Evolutionary conservation across 2,329 filamentous ascomycete genomes (phyloP), one percentile per base, ranked within the genome.

Genomic region (Penicillium sumatraense): DNA sequence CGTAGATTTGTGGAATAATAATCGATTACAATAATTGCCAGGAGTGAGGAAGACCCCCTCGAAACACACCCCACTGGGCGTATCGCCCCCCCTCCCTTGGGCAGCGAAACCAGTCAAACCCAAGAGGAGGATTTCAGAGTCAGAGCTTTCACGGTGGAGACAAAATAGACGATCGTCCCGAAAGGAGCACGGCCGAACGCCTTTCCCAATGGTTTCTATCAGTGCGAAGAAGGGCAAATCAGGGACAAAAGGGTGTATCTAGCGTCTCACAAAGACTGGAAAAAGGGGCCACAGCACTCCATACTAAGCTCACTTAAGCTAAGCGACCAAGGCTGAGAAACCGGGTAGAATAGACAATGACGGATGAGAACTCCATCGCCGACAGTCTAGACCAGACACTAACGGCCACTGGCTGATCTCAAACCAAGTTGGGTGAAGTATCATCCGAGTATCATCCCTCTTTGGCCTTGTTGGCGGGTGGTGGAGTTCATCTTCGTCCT

Each of bases 121-220:
- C n/a, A n/a, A n/a, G n/a, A n/a, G n/a, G n/a, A n/a, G n/a, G n/a
- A n/a, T n/a, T n/a, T n/a, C n/a, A n/a, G 29, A 42, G 38, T 42
- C 38, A 42, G 38, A 42, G 38, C 38, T 42, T 42, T 42, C 14
- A 24, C 5, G 14, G 40, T 44, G 40, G 40, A 16, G 40, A 44
- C 8, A 26, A 10, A 24, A 14, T 6, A 26, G 38, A 42, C 38
- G 38, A 42, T 42, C 36, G 36, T 9, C 36, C 38, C 23, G 9
- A 44, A 27, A 44, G 23, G 40, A 44, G 40, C 40, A 44, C 40
- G 40, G 40, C 23, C 40, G 40, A 44, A 44, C 40, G 40, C 40
- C 40, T 44, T 44, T 27, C 23, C 20, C 38, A 23, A 24, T 24
- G 21, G 38, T n/a, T 23, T 41, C 38, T 23, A 41, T 24, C 38